These are phyloP conservation scores for Colletotrichum melonis DNA, from an alignment of 2,329 filamentous ascomycete species.

Conservation along the genomic window DNA sequence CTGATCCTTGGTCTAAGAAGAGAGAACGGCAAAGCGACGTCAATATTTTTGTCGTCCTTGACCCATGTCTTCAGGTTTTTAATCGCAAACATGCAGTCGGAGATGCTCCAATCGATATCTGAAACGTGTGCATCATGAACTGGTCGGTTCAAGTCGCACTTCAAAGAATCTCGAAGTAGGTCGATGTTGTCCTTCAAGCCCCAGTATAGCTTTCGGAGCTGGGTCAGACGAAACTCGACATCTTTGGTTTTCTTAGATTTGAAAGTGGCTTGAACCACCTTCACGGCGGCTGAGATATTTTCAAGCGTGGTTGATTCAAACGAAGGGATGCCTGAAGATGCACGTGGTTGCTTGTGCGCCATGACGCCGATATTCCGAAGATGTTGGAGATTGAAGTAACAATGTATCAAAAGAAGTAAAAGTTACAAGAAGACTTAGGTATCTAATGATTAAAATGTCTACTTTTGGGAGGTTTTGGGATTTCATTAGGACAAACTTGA, in stretches of 20 bases:
- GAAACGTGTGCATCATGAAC: slow-evolving; percentile 77
- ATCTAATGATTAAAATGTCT: too few species aligned
- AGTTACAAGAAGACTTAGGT: too few species aligned
- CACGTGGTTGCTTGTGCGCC: not conserved
- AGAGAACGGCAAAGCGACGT: slow-evolving; percentile 76
- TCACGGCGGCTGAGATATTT: not conserved
- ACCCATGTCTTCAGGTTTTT: slow-evolving; percentile 84
- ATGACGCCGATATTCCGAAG: not conserved
- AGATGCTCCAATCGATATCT: slow-evolving; percentile 83
- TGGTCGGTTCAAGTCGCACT: slow-evolving; percentile 82
- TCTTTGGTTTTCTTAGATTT: slow-evolving; percentile 83
- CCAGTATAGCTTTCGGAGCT: slow-evolving; percentile 97
- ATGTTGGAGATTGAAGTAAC: too few species aligned
- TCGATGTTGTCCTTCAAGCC: slow-evolving; percentile 82
- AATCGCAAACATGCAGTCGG: slow-evolving; percentile 83
- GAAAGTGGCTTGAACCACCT: slow-evolving; percentile 74
- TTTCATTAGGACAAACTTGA: too few species aligned
- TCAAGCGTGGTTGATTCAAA: not conserved
- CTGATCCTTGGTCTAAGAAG: slow-evolving; percentile 79
- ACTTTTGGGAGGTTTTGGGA: too few species aligned
- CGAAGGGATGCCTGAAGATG: not conserved
- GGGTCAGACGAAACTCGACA: slow-evolving; percentile 82
- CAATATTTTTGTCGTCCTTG: slow-evolving; percentile 80
- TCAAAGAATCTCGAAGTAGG: slow-evolving; percentile 79
- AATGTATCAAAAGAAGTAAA: too few species aligned